These are phyloP conservation scores for Oryza glumipatula DNA, from an alignment of 176 grass and related monocot species.

Conservation along the genomic window DNA sequence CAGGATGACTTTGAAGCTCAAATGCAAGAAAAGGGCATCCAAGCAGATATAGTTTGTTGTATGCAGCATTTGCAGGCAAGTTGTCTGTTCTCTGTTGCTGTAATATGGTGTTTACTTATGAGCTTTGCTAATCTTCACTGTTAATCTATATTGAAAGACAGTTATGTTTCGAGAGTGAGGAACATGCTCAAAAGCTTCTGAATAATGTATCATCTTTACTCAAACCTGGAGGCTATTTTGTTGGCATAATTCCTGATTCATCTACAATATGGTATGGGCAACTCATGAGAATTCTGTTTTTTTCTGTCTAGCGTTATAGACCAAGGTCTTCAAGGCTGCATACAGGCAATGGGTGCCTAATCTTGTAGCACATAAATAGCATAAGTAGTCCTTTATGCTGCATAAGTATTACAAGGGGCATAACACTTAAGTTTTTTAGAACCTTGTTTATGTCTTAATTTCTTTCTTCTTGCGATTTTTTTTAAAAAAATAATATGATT, in stretches of 20 bases:
- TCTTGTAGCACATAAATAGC: not conserved
- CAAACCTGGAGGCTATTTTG: slow-evolving; percentile 92
- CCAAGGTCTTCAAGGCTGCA: not conserved
- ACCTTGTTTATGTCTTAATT: not conserved
- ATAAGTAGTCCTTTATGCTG: not conserved
- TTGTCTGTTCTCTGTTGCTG: not conserved
- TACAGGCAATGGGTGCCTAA: not conserved
- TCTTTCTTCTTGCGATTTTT: not conserved
- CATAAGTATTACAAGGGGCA: not conserved
- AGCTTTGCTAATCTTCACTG: slow-evolving; percentile 40
- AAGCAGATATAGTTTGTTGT: slow-evolving; percentile 82
- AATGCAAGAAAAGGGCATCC: slow-evolving; percentile 71
- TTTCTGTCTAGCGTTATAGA: not conserved
- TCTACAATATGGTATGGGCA: slow-evolving; percentile 91
- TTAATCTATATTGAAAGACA: slow-evolving; percentile 54
- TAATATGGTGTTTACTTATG: not conserved
- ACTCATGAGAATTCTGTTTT: slow-evolving; percentile 23
- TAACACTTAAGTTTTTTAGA: not conserved
- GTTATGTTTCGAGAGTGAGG: slow-evolving; percentile 85
- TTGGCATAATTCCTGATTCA: slow-evolving; percentile 91
- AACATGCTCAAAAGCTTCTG: slow-evolving; percentile 74
- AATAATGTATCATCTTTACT: slow-evolving; percentile 80
- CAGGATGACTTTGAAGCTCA: slow-evolving; percentile 73
- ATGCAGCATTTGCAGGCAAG: slow-evolving; percentile 83
- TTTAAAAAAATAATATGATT: no score